Conservation (phyloP, 352 stramenopile genomes). For the Phytopythium sindhum region DNA sequence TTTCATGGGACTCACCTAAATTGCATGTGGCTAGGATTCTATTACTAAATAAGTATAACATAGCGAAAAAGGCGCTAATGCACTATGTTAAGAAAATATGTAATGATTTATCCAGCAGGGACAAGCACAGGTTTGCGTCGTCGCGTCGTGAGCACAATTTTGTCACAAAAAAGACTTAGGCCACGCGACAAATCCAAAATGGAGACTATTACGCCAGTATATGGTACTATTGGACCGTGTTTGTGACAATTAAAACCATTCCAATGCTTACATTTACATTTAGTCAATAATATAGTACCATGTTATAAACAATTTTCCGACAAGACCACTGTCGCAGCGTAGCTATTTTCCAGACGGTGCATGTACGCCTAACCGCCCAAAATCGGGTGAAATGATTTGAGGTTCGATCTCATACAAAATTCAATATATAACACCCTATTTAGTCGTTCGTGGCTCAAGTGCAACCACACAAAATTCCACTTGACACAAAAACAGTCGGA, state of each 20-base stretch:
- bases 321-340: background rate
- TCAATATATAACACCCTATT: background rate
- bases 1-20: background rate
- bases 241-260: background rate
- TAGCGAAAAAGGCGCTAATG: background rate
- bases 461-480: constrained; percentile 1
- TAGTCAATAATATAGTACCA: background rate
- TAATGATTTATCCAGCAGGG: background rate
- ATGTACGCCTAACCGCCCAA: background rate
- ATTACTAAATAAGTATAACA: background rate
- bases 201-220: background rate
- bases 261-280: background rate
- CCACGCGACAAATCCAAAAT: background rate
- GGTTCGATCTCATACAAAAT: background rate
- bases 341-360: background rate
- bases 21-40: background rate
- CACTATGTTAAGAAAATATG: background rate
- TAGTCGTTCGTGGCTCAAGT: background rate
- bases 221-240: background rate
- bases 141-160: background rate
- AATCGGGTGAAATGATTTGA: background rate
- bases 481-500: constrained; percentile 3
- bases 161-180: constrained; percentile 6
- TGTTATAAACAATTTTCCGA: background rate
- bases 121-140: background rate